phyloP scores from a whole-genome alignment of 768 basidiomycete species.

The Hygrocybe coccinea region DNA sequence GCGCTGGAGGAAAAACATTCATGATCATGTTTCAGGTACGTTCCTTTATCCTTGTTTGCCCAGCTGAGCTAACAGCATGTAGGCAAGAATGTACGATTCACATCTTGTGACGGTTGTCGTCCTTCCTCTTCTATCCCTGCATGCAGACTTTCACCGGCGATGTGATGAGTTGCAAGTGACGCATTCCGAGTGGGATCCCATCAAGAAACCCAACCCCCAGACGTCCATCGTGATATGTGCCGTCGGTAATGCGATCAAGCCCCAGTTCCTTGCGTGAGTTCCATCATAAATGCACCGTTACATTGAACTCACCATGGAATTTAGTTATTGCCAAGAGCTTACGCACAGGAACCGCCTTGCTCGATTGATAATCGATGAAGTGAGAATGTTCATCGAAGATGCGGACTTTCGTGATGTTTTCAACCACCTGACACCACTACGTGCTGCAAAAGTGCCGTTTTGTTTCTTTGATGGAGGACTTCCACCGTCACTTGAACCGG shows the following conservation, averaged over 20 bases:
- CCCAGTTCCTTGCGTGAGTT: not conserved
- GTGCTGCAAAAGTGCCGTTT: not conserved
- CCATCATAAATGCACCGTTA: no score
- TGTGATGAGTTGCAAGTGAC: not conserved
- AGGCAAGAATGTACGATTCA: not conserved
- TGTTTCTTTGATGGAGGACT: not conserved
- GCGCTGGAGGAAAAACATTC: not conserved
- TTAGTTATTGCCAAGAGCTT: not conserved
- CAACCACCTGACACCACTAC: not conserved
- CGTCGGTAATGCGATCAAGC: not conserved
- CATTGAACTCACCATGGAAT: no score
- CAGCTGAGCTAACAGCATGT: not conserved
- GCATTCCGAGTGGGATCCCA: not conserved
- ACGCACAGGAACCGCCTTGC: not conserved
- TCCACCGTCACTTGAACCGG: not conserved
- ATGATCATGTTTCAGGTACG: not conserved
- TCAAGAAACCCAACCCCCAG: not conserved
- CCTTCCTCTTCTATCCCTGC: not conserved
- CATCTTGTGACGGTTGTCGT: not conserved
- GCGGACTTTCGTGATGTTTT: not conserved
- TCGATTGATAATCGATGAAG: not conserved
- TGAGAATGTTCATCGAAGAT: not conserved
- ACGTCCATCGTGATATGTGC: not conserved
- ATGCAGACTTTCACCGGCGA: not conserved
- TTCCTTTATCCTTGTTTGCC: not conserved